Base-by-base conservation (phyloP, 208 protist genomes). In the Acanthamoeba divionensis region DNA sequence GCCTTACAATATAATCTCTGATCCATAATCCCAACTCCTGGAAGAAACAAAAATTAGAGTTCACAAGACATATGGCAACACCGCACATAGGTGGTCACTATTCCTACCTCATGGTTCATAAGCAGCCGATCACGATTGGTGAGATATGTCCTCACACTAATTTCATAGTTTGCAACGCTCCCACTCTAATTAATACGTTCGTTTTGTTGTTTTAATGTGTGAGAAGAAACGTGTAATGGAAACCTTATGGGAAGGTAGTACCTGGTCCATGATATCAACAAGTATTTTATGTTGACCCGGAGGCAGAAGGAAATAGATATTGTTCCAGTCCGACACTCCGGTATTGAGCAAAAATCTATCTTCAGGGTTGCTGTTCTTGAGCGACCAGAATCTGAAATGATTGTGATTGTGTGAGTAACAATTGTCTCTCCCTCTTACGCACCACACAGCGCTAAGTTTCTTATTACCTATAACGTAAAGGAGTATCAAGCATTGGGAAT, bases 221-320 rank as follows among this genome's bases (percentile, higher is more conserved):
- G 33, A 48, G 33, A 2, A 5, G 8, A 15, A 48, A 45, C 1
- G 66, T 31, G 5, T 15, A 29, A 29, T n/a, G n/a, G n/a, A n/a
- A n/a, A n/a, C n/a, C n/a, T n/a, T n/a, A n/a, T n/a, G n/a, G 36
- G 9, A 31, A 48, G 4, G 41, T 15, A 6, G 15, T 54, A 79
- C 69, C 69, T 79, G 69, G 69, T 79, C 69, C 45, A 79, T 41
- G 45, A 79, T 48, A 57, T 79, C 69, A 79, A 79, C 69, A 31
- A 57, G 44, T 36, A 79, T 41, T 6, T 33, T n/a, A 79, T 41
- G 45, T 18, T 54, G 50, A 57, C 69, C 69, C 26, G 69, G 69
- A 13, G 69, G 69, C 8, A 79, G 69, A 41, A 79, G 38, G 38
- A 79, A 79, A 48, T 33, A 2, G 45, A 79, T 26, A 5, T 41